Conservation (phyloP, 2,329 filamentous ascomycete genomes). For the Xylaria sp. region DNA sequence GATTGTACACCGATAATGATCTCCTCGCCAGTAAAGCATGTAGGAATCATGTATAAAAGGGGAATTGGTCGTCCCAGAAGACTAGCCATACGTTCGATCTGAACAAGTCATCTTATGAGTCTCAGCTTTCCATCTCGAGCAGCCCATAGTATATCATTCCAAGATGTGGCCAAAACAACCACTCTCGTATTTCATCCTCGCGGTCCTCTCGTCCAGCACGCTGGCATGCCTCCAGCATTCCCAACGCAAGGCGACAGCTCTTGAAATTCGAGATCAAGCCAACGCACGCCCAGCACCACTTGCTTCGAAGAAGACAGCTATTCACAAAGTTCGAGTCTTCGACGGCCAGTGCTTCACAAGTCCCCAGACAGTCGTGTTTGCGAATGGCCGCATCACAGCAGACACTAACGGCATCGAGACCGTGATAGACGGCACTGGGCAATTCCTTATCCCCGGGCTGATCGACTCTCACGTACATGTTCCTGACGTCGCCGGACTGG, state of each 20-base stretch:
- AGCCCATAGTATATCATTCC: not conserved
- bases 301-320: constrained; percentile 34
- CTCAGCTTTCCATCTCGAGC: not conserved
- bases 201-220: not conserved
- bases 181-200: constrained; percentile 5
- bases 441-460: constrained; percentile 47
- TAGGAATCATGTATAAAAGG: constrained; percentile 14
- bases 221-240: constrained; percentile 18
- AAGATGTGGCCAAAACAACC: constrained; percentile 19
- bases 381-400: constrained; percentile 38
- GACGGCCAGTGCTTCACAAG: constrained; percentile 34
- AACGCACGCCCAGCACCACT: not conserved
- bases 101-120: not conserved
- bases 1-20: not conserved
- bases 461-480: constrained; percentile 49
- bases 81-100: not conserved
- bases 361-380: constrained; percentile 37
- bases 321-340: constrained; percentile 41
- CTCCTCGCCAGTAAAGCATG: not conserved
- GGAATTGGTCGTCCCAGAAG: not conserved
- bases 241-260: constrained; percentile 12
- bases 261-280: constrained; percentile 19
- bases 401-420: constrained; percentile 23
- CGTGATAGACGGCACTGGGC: constrained; percentile 43
- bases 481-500: constrained; percentile 38